A percentile compares a stretch with the other conserved stretches of the same genome.
Evolutionary conservation across 257 asterid genomes (phyloP).

Genomic region (Fraxinus pennsylvanica): DNA sequence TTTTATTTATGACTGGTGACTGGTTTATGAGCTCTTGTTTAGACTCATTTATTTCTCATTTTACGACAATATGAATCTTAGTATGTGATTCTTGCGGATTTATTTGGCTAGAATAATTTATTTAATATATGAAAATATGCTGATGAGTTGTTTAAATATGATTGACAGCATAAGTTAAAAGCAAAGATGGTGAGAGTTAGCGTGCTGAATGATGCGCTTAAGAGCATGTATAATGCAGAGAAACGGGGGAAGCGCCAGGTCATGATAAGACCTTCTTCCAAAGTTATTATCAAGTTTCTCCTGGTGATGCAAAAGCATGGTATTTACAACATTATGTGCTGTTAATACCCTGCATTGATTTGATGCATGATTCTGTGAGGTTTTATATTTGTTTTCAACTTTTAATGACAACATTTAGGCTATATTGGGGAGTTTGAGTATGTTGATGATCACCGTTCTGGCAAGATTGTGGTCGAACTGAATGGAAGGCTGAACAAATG

Average conservation of each 20-base stretch:
- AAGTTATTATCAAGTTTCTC: conserved; percentile 47
- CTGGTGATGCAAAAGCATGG: conserved; percentile 52
- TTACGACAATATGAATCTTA: background rate
- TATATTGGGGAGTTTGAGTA: conserved; percentile 26
- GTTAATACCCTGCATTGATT: background rate
- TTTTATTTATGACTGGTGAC: background rate
- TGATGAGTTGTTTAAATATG: background rate
- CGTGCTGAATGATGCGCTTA: conserved; percentile 43
- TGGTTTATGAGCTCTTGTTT: background rate
- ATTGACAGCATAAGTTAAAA: background rate
- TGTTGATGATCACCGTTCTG: conserved; percentile 20
- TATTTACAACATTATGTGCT: background rate
- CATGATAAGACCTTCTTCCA: conserved; percentile 45
- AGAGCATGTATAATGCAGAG: conserved; percentile 46
- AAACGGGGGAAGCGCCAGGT: conserved; percentile 42
- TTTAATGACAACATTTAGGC: conserved; percentile 8
- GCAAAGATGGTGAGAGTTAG: conserved; percentile 41
- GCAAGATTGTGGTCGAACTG: conserved; percentile 35
- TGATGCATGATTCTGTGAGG: background rate
- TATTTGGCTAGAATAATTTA: background rate
- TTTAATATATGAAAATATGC: background rate
- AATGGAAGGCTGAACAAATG: conserved; percentile 43
- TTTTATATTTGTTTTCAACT: background rate
- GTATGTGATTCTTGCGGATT: background rate
- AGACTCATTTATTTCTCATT: background rate